phyloP scores from a whole-genome alignment of 441 rosid genomes.

The Euphorbia celastroides region DNA sequence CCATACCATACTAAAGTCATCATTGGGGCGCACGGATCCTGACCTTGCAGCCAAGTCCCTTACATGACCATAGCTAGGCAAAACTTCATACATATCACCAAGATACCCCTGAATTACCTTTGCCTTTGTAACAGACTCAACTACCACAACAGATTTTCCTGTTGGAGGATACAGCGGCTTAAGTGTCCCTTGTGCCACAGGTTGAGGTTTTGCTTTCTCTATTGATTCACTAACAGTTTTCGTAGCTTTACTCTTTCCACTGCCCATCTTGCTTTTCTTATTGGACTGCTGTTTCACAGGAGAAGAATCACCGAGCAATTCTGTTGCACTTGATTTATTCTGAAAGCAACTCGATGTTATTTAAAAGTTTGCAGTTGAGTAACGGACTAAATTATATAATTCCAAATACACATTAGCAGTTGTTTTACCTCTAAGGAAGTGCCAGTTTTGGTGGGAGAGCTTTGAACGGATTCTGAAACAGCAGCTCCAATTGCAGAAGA shows the following conservation, averaged over 20 bases:
- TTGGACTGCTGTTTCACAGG: slow-evolving; percentile 32
- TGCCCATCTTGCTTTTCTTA: slow-evolving; percentile 29
- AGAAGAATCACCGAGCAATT: slow-evolving; percentile 31
- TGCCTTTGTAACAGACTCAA: slow-evolving; percentile 89
- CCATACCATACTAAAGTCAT: slow-evolving; percentile 98
- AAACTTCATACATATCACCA: slow-evolving; percentile 81
- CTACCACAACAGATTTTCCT: slow-evolving; percentile 87
- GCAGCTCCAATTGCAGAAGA: slow-evolving; percentile 23
- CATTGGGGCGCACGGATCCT: slow-evolving; percentile 96
- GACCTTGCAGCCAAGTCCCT: slow-evolving; percentile 97
- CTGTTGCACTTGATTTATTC: slow-evolving; percentile 29
- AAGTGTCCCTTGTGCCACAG: slow-evolving; percentile 34
- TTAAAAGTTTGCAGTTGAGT: slow-evolving; percentile 14
- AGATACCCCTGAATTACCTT: slow-evolving; percentile 92
- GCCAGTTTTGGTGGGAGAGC: slow-evolving; percentile 19
- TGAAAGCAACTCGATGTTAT: slow-evolving; percentile 36
- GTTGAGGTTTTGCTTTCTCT: slow-evolving; percentile 34
- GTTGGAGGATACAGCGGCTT: slow-evolving; percentile 73
- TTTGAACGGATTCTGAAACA: slow-evolving; percentile 20
- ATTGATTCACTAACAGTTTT: slow-evolving; percentile 28
- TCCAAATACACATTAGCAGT: slow-evolving; percentile 9
- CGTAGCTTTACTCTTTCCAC: slow-evolving; percentile 30
- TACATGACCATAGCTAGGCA: slow-evolving; percentile 95
- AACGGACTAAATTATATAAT: slow-evolving; percentile 17
- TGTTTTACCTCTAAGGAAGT: slow-evolving; percentile 39